Conservation (phyloP, 2,329 filamentous ascomycete species). For the Rhynchosporium graminicola region DNA sequence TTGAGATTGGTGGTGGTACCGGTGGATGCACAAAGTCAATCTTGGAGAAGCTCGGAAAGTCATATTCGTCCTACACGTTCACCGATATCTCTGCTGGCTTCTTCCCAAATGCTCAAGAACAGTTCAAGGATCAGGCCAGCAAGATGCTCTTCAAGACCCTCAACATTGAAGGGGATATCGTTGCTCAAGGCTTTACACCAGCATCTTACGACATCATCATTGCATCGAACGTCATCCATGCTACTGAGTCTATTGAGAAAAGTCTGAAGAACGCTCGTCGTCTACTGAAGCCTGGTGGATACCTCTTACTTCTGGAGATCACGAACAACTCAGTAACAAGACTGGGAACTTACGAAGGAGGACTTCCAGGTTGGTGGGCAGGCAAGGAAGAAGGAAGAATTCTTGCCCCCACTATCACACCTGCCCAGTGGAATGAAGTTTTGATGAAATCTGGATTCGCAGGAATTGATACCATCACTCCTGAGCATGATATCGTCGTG, state of each 20-base stretch:
- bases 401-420: not conserved
- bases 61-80: slow-evolving; percentile 37
- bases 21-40: slow-evolving; percentile 32
- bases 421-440: not conserved
- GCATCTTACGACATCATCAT: slow-evolving; percentile 44
- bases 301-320: slow-evolving; percentile 48
- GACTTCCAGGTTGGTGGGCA: slow-evolving; percentile 12
- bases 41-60: slow-evolving; percentile 30
- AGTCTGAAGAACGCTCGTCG: slow-evolving; percentile 40
- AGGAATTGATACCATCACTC: slow-evolving; percentile 7
- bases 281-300: slow-evolving; percentile 48
- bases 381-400: slow-evolving; percentile 1
- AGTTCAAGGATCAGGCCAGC: slow-evolving; percentile 29
- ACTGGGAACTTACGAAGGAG: slow-evolving; percentile 1
- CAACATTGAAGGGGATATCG: slow-evolving; percentile 38
- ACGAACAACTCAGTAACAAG: slow-evolving; percentile 35
- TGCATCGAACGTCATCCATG: slow-evolving; percentile 44
- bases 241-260: slow-evolving; percentile 38
- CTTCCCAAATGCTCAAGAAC: slow-evolving; percentile 40
- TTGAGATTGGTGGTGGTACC: slow-evolving; percentile 42
- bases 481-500: not conserved
- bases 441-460: slow-evolving; percentile 3
- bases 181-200: slow-evolving; percentile 39
- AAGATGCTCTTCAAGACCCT: slow-evolving; percentile 42
- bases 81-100: slow-evolving; percentile 46